A percentile compares a stretch with the other conserved stretches of the same genome.
Evolutionary conservation across 1,284 basidiomycete species (phyloP).

Genomic region (Trametes sp.): DNA sequence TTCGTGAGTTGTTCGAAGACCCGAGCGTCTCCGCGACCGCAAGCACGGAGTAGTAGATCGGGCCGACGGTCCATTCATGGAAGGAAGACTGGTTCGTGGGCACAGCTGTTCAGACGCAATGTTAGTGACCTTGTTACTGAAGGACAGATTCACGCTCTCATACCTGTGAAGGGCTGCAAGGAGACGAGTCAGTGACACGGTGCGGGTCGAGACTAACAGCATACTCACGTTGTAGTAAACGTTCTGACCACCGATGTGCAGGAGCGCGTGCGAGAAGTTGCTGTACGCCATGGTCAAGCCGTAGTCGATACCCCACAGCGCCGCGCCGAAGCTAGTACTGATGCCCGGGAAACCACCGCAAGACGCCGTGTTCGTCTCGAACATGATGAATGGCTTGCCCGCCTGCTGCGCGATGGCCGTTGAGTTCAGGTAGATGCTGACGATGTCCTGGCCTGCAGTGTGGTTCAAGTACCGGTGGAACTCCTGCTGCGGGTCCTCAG

Average conservation of each 20-base stretch:
- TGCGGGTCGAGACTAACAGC: background rate
- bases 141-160: conserved; percentile 13
- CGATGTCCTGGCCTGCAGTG: conserved; percentile 51
- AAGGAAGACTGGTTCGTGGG: conserved; percentile 66
- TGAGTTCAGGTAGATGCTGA: conserved; percentile 57
- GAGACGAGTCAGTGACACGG: background rate
- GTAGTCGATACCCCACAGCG: conserved; percentile 78
- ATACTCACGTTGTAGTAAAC: conserved; percentile 67
- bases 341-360: conserved; percentile 65
- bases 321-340: conserved; percentile 67
- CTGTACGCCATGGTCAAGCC: conserved; percentile 65
- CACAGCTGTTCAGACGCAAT: conserved; percentile 48
- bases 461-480: conserved; percentile 68
- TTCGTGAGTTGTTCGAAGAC: conserved; percentile 60
- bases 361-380: conserved; percentile 64
- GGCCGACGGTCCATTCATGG: conserved; percentile 69
- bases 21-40: conserved; percentile 75
- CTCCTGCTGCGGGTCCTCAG: conserved; percentile 54
- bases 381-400: conserved; percentile 56
- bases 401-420: conserved; percentile 50
- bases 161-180: conserved; percentile 53
- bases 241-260: conserved; percentile 72
- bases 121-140: background rate
- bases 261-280: conserved; percentile 63
- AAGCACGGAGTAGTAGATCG: conserved; percentile 75